Evolutionary conservation across 2,329 filamentous ascomycete genomes (phyloP).

Genomic region (Lecanosticta acicola): DNA sequence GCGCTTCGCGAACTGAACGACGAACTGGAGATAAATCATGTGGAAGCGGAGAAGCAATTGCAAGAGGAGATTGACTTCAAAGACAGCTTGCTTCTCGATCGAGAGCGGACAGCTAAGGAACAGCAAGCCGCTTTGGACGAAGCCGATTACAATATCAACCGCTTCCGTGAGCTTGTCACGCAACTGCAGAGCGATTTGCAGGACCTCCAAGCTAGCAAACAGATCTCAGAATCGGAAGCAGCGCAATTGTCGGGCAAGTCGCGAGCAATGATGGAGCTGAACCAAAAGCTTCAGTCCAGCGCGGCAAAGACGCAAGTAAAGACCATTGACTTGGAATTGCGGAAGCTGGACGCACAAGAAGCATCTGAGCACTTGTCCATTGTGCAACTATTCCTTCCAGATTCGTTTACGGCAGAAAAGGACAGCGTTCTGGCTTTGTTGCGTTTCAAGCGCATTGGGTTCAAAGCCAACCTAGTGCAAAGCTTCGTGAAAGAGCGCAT

Average conservation of each 20-base stretch:
- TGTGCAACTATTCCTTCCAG: slow-evolving; percentile 80
- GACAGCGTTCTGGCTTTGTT: slow-evolving; percentile 86
- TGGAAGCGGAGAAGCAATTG: slow-evolving; percentile 88
- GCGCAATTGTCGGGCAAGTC: slow-evolving; percentile 84
- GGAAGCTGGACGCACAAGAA: slow-evolving; percentile 81
- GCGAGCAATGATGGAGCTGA: slow-evolving; percentile 92
- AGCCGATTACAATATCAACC: slow-evolving; percentile 80
- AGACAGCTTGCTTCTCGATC: slow-evolving; percentile 77
- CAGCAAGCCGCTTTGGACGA: slow-evolving; percentile 79
- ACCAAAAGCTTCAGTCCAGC: slow-evolving; percentile 85
- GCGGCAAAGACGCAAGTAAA: slow-evolving; percentile 89
- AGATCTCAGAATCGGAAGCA: slow-evolving; percentile 86
- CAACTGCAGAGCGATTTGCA: slow-evolving; percentile 81
- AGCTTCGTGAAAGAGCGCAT: slow-evolving; percentile 74
- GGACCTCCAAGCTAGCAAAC: slow-evolving; percentile 86
- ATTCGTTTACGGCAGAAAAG: slow-evolving; percentile 71
- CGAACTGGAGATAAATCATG: slow-evolving; percentile 87
- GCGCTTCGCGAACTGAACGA: slow-evolving; percentile 88
- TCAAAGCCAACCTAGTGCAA: slow-evolving; percentile 77
- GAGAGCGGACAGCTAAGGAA: slow-evolving; percentile 63
- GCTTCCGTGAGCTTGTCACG: slow-evolving; percentile 83
- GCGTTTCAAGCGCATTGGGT: slow-evolving; percentile 78
- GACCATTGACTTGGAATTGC: slow-evolving; percentile 85
- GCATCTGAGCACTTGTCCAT: slow-evolving; percentile 83
- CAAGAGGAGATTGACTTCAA: slow-evolving; percentile 89